Evolutionary conservation across 345 rosid species (phyloP).

Genomic region (Gossypium bickii): DNA sequence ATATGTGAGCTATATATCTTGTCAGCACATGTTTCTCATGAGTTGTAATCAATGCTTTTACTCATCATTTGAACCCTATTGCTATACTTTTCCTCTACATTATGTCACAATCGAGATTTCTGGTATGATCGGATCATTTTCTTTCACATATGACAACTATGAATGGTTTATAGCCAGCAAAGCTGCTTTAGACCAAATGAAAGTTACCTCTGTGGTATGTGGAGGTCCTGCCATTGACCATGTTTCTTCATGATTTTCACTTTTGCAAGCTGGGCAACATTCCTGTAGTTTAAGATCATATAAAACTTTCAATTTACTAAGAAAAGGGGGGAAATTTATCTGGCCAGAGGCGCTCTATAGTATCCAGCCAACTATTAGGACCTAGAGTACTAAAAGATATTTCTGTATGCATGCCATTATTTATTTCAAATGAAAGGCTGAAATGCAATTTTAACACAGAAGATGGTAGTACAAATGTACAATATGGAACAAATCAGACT

Average conservation of each 20-base stretch:
- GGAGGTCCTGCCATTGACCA: slow-evolving; percentile 69
- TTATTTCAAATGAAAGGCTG: neutral
- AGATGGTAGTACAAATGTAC: too few species aligned
- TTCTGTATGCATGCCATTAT: neutral
- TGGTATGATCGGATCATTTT: neutral
- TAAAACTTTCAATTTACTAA: slow-evolving; percentile 8
- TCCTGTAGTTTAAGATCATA: slow-evolving; percentile 43
- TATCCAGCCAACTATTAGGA: neutral
- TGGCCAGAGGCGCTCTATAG: neutral
- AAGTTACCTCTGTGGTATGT: slow-evolving; percentile 54
- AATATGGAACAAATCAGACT: neutral
- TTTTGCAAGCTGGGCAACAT: slow-evolving; percentile 79
- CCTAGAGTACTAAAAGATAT: neutral
- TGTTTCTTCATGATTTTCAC: slow-evolving; percentile 67
- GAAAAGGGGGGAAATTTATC: neutral
- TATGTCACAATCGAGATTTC: neutral
- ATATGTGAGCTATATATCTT: neutral
- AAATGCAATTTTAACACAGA: neutral
- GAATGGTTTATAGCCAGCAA: neutral
- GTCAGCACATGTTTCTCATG: slow-evolving; percentile 1
- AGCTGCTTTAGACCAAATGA: neutral
- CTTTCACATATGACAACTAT: neutral
- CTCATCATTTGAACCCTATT: neutral
- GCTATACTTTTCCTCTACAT: neutral
- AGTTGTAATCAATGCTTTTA: neutral